Evolutionary conservation across 2,329 filamentous ascomycete genomes (phyloP).

Genomic region (Elsinoe ampelina): DNA sequence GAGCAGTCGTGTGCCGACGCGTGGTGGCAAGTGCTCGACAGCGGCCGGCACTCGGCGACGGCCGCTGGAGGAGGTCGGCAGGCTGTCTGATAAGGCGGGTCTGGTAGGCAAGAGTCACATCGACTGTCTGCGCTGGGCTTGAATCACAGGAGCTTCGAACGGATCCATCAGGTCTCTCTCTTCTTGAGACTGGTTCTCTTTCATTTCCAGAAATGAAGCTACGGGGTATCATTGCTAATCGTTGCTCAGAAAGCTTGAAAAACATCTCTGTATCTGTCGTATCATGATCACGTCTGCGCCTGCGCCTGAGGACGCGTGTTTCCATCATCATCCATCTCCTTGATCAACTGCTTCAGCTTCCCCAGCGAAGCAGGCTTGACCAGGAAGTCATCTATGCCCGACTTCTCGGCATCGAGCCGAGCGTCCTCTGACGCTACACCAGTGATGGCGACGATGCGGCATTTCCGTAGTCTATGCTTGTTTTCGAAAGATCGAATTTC

Average conservation of each 20-base stretch:
- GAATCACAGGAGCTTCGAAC: too few species aligned
- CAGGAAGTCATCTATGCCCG: constrained; percentile 25
- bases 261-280: neutral
- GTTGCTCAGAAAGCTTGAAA: neutral
- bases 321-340: neutral
- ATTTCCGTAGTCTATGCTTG: constrained; percentile 14
- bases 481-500: constrained; percentile 24
- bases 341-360: constrained; percentile 17
- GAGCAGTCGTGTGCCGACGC: too few species aligned
- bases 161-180: too few species aligned
- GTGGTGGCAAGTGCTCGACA: too few species aligned
- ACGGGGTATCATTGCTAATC: neutral
- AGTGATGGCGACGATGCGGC: constrained; percentile 24
- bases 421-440: constrained; percentile 25
- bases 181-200: too few species aligned
- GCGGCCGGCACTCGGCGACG: too few species aligned
- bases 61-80: too few species aligned
- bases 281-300: neutral
- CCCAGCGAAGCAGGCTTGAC: constrained; percentile 28
- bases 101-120: too few species aligned
- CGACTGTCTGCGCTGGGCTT: too few species aligned
- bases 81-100: too few species aligned
- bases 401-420: constrained; percentile 20
- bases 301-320: too few species aligned
- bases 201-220: too few species aligned